Conservation (phyloP, 768 basidiomycete species). For the Suillus variegatus region DNA sequence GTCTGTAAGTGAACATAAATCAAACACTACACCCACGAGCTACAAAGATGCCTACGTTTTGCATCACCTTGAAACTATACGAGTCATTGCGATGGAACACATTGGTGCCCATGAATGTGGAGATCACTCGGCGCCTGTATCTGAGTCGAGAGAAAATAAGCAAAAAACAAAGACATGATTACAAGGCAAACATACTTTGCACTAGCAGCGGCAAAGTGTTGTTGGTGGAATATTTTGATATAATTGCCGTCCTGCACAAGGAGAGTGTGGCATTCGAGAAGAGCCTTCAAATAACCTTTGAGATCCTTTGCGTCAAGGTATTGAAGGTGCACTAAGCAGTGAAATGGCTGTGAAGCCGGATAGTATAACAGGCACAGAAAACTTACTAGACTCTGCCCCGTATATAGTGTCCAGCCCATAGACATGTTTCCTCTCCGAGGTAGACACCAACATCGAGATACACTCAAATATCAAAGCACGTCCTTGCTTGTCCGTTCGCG, state of each 20-base stretch:
- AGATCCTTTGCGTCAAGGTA: constrained; percentile 70
- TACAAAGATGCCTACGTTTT: constrained; percentile 57
- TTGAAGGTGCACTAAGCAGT: constrained; percentile 51
- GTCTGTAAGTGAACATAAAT: constrained; percentile 51
- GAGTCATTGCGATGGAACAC: constrained; percentile 96
- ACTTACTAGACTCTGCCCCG: constrained; percentile 58
- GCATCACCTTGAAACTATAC: constrained; percentile 93
- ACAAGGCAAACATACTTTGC: constrained; percentile 48
- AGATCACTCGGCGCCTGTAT: constrained; percentile 70
- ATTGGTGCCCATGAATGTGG: constrained; percentile 99
- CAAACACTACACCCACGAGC: background rate
- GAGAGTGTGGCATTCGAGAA: constrained; percentile 55
- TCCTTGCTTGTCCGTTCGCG: constrained; percentile 28
- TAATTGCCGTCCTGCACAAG: constrained; percentile 60
- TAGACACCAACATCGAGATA: constrained; percentile 46
- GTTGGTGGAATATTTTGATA: constrained; percentile 59
- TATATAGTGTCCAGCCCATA: constrained; percentile 79
- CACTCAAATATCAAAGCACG: constrained; percentile 51
- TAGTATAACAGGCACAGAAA: background rate
- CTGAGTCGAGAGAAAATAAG: constrained; percentile 35
- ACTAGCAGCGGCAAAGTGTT: constrained; percentile 48
- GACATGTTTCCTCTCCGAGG: constrained; percentile 46
- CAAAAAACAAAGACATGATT: background rate
- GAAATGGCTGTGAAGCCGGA: constrained; percentile 11
- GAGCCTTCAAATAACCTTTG: constrained; percentile 53